Evolutionary conservation across 2,329 filamentous ascomycete species (phyloP).

Genomic region (Lecanosticta acicola): DNA sequence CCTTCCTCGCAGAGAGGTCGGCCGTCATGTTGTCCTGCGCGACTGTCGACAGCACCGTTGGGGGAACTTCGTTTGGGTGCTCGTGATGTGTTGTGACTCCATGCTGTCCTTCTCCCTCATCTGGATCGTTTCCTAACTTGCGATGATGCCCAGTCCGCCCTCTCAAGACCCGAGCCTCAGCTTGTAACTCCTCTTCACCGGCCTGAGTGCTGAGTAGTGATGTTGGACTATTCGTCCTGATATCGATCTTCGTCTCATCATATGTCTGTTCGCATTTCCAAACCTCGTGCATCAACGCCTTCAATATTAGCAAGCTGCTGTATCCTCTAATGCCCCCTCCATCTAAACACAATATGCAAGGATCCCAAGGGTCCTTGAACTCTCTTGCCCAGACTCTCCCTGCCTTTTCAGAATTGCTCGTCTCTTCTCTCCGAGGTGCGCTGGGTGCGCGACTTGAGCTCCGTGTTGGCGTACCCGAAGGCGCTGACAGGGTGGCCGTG

Average conservation of each 20-base stretch:
- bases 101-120: constrained; percentile 13
- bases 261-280: constrained; percentile 41
- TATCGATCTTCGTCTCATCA: constrained; percentile 21
- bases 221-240: constrained; percentile 18
- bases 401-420: constrained; percentile 36
- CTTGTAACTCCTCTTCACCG: constrained; percentile 10
- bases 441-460: constrained; percentile 25
- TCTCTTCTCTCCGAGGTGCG: constrained; percentile 27
- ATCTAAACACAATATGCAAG: constrained; percentile 45
- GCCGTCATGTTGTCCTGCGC: constrained; percentile 20
- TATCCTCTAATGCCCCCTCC: constrained; percentile 50
- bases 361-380: constrained; percentile 44
- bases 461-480: constrained; percentile 15
- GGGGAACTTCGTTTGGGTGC: constrained; percentile 5
- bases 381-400: constrained; percentile 40
- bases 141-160: constrained; percentile 11
- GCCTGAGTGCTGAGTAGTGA: constrained; percentile 3
- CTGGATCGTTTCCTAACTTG: constrained; percentile 13
- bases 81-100: constrained; percentile 12
- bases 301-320: constrained; percentile 45
- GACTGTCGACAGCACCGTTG: constrained; percentile 14
- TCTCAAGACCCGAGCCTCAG: constrained; percentile 12
- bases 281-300: constrained; percentile 46
- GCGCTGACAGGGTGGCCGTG: constrained; percentile 16
- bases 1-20: constrained; percentile 18